Evolutionary conservation across 2,329 filamentous ascomycete genomes (phyloP), one percentile per base, ranked within the genome.

Genomic region (Ascochyta rabiei): DNA sequence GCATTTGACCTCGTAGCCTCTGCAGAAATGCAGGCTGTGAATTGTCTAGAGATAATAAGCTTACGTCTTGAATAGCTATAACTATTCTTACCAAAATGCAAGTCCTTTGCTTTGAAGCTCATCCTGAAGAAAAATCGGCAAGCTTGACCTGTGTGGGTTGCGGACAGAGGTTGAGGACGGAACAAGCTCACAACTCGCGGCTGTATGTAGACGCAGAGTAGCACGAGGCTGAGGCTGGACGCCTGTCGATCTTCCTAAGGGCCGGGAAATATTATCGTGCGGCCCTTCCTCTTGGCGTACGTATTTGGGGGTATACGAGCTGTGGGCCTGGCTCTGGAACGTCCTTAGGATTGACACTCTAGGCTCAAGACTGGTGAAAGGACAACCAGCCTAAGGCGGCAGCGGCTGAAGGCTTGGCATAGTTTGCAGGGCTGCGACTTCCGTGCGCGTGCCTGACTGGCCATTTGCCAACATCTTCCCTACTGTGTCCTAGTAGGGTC

Each of bases 71-170:
- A 4, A 9, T 15, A 13, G 31, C 1, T 5, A 21, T 21, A 15
- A 13, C 37, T 5, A 5, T 40, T 33, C 57, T 24, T 47, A 77
- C 83, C 81, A 80, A 90, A 92, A 53, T 82, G 81, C 43, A 92
- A 82, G 73, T 90, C 87, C 67, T 89, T 90, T 64, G 85, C 79
- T 48, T 85, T 90, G 70, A 90, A 76, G 57, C 76, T 79, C 77
- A 81, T 88, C 67, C 86, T 89, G 59, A 5, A 24, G 8, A 13
- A 30, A 12, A 10, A 30, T 10, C 3, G 10, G 12, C 28, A 30
- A 13, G 28, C 28, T 30, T 5, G 10, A 30, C 12, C 28, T 2
- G 12, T 15, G 12, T 15, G 12, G 10, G 12, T 30, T 30, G 9
- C 18, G 10, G 10, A 21, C 35, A 31, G 12, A 24, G 18, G 21